Evolutionary conservation across 1,284 basidiomycete species (phyloP).

Genomic region (Megacollybia platyphylla): DNA sequence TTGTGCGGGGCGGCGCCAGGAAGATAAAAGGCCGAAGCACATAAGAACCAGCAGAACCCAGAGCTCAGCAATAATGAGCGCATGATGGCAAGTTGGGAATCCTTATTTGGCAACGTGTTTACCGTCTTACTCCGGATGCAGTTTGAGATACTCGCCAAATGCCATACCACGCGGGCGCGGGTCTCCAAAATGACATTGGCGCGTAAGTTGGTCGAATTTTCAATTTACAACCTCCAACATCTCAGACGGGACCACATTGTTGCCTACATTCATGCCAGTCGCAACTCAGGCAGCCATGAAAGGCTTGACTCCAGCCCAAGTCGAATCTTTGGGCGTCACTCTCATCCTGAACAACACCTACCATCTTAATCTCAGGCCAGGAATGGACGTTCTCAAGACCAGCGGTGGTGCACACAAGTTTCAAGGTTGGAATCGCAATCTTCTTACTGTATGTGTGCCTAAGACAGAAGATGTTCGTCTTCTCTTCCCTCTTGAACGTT

Average conservation of each 20-base stretch:
- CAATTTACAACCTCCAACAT: constrained; percentile 4
- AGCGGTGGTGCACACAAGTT: constrained; percentile 75
- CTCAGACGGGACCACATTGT: constrained; percentile 63
- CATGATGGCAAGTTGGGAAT: constrained; percentile 4
- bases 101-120: too few species aligned
- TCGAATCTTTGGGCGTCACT: constrained; percentile 66
- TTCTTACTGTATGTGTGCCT: constrained; percentile 51
- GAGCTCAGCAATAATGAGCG: constrained; percentile 6
- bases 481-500: constrained; percentile 4
- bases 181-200: constrained; percentile 66
- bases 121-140: constrained; percentile 32
- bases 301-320: constrained; percentile 73
- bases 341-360: constrained; percentile 81
- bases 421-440: constrained; percentile 73
- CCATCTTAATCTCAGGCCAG: constrained; percentile 71
- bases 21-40: constrained; percentile 30
- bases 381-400: constrained; percentile 54
- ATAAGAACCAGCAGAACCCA: constrained; percentile 7
- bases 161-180: constrained; percentile 63
- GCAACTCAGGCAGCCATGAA: constrained; percentile 83
- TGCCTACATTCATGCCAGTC: constrained; percentile 86
- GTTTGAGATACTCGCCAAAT: constrained; percentile 69
- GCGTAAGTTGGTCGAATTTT: constrained; percentile 27
- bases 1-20: constrained; percentile 68
- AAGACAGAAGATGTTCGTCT: constrained; percentile 7